phyloP scores from a whole-genome alignment of 1,284 basidiomycete species.

The Cryptococcus hybrid region DNA sequence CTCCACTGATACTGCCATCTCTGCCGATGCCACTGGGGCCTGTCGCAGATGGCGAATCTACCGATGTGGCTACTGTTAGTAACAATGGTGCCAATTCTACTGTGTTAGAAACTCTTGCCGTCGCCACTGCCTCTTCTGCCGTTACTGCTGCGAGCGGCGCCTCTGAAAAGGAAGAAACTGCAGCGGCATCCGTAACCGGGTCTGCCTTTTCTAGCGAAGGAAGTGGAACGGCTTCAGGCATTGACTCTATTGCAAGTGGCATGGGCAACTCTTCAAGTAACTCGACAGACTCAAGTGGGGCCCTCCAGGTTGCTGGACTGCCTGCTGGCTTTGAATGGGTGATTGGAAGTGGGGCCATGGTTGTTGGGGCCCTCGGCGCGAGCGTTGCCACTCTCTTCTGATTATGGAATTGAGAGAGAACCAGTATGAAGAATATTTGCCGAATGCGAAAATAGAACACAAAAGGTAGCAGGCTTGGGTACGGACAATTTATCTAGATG shows the following conservation, averaged over 20 bases:
- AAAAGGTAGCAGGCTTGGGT: not conserved
- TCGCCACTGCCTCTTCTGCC: not conserved
- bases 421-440: not conserved
- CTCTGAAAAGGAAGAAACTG: not conserved
- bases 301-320: not conserved
- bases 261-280: not conserved
- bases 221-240: not conserved
- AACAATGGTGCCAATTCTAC: slow-evolving; percentile 1
- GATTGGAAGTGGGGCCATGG: slow-evolving; percentile 10
- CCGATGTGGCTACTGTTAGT: no score
- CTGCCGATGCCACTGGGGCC: slow-evolving; percentile 3
- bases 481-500: no score
- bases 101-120: not conserved
- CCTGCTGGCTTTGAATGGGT: slow-evolving; percentile 11
- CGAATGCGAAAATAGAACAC: not conserved
- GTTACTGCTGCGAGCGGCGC: not conserved
- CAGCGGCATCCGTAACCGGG: not conserved
- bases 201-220: not conserved
- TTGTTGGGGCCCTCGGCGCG: slow-evolving; percentile 18
- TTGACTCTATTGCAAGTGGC: not conserved
- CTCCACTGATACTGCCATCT: not conserved
- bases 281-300: not conserved
- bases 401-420: not conserved
- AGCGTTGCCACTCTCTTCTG: slow-evolving; percentile 20
- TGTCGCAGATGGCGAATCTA: not conserved